Conservation (phyloP, 768 basidiomycete genomes). For the Lactarius tabidus region DNA sequence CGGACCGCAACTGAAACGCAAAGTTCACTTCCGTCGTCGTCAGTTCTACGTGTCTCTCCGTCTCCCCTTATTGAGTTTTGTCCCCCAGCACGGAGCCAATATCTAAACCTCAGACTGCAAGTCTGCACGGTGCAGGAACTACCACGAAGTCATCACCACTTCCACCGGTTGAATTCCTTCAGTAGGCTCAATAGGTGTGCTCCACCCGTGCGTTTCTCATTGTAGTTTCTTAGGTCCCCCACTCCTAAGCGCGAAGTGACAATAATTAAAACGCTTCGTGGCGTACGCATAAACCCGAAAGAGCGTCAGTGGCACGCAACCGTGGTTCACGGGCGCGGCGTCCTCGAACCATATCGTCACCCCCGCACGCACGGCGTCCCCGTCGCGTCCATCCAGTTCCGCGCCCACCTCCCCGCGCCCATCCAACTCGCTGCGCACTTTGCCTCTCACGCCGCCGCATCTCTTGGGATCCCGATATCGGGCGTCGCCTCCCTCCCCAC, state of each 20-base stretch:
- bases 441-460: constrained; percentile 75
- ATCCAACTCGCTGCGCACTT: constrained; percentile 84
- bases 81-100: not conserved
- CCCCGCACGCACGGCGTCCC: constrained; percentile 66
- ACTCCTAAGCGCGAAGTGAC: not conserved
- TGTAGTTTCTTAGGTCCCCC: not conserved
- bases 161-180: not conserved
- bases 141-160: not conserved
- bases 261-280: constrained; percentile 6
- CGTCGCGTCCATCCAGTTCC: constrained; percentile 78
- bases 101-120: not conserved
- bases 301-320: constrained; percentile 47
- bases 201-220: not conserved
- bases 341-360: constrained; percentile 53
- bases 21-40: not conserved
- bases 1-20: not conserved
- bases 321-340: constrained; percentile 57
- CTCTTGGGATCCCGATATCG: constrained; percentile 77
- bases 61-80: not conserved
- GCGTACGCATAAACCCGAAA: constrained; percentile 21
- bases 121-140: not conserved
- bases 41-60: not conserved
- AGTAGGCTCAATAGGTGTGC: not conserved
- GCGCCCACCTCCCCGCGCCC: constrained; percentile 61
- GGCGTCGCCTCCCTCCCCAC: constrained; percentile 64